Evolutionary conservation across 495 filamentous ascomycete genomes (phyloP).

Genomic region (Penicillium manginii): DNA sequence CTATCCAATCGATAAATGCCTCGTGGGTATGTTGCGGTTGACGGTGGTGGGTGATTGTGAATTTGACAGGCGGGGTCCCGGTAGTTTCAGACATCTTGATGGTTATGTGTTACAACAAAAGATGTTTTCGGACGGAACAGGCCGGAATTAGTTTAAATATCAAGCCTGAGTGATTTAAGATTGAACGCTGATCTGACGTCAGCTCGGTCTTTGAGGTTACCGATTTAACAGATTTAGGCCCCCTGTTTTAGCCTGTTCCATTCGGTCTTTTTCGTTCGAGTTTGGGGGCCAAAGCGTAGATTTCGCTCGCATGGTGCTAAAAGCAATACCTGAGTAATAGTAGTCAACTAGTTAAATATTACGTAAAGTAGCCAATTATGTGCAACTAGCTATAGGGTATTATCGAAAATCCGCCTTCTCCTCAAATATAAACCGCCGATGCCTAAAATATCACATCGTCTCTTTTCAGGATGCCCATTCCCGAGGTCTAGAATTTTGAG

Average conservation of each 20-base stretch:
- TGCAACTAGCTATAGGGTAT: too few species aligned
- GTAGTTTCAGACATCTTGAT: slow-evolving; percentile 13
- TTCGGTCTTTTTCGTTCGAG: background rate
- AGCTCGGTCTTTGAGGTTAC: background rate
- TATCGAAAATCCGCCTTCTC: too few species aligned
- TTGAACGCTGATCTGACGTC: background rate
- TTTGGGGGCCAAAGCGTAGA: background rate
- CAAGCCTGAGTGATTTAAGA: background rate
- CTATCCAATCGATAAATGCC: slow-evolving; percentile 37
- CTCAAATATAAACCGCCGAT: too few species aligned
- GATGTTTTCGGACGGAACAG: background rate
- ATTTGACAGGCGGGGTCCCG: slow-evolving; percentile 24
- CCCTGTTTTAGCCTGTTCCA: background rate
- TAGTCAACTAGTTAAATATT: too few species aligned
- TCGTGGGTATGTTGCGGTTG: slow-evolving; percentile 31
- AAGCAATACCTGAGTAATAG: too few species aligned
- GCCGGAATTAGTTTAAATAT: background rate
- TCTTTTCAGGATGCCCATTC: too few species aligned
- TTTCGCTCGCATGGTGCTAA: too few species aligned
- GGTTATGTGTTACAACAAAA: background rate
- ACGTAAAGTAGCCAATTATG: too few species aligned
- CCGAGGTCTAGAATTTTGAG: too few species aligned
- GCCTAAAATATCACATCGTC: too few species aligned
- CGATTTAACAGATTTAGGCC: background rate
- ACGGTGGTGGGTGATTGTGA: slow-evolving; percentile 35